Conservation (phyloP, 192 early-diverging fungal species). For the Backusella mclennaniae region DNA sequence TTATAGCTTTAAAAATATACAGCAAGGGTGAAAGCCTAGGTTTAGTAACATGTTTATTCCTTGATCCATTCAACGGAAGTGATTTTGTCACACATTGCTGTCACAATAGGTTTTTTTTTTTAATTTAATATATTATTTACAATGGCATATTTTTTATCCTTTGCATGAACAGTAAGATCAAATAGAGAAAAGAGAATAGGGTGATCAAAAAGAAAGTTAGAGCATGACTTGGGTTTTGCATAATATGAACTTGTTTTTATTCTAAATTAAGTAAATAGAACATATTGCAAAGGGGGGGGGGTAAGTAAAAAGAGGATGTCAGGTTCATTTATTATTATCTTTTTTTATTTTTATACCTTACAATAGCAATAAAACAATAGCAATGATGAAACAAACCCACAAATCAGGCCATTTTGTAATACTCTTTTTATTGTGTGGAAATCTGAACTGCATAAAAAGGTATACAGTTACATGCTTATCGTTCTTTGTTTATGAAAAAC, state of each 20-base stretch:
- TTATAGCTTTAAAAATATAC: neutral
- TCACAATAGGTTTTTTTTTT: neutral
- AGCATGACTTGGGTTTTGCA: neutral
- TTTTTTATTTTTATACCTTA: neutral
- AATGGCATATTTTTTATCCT: neutral
- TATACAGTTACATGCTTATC: slow-evolving; percentile 4
- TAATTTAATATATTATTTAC: neutral
- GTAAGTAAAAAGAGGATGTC: neutral
- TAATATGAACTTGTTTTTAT: slow-evolving; percentile 1
- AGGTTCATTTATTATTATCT: neutral
- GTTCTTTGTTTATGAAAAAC: neutral
- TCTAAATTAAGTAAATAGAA: neutral
- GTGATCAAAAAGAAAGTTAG: neutral
- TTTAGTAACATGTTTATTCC: neutral
- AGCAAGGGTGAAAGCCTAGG: neutral
- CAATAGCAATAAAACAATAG: neutral
- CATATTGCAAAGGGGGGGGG: neutral
- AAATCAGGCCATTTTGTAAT: slow-evolving; percentile 7
- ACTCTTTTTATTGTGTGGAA: neutral
- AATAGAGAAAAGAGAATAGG: neutral
- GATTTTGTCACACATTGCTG: neutral
- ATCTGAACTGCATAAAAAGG: slow-evolving; percentile 5
- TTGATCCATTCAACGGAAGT: neutral
- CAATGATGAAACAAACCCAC: neutral
- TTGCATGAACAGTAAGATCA: slow-evolving; percentile 1